Conservation (phyloP, 441 rosid genomes). For the Gossypium laxum region DNA sequence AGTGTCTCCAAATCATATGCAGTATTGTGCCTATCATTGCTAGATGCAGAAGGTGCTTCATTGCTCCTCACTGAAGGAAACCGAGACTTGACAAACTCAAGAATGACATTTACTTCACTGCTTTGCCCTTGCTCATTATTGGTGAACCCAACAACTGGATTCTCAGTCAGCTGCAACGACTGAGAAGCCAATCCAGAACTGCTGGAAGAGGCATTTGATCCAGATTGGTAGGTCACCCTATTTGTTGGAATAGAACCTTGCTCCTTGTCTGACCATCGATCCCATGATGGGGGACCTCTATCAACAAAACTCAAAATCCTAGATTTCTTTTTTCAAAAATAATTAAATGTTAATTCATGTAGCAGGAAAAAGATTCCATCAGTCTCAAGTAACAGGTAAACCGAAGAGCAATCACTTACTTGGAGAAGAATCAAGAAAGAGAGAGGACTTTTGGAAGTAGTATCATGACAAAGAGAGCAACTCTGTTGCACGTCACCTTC, state of each 20-base stretch:
- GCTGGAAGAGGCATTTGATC: constrained; percentile 25
- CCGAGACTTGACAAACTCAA: constrained; percentile 48
- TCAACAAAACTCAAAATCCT: constrained; percentile 76
- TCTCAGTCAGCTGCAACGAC: constrained; percentile 36
- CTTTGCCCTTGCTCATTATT: constrained; percentile 34
- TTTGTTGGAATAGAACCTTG: constrained; percentile 21
- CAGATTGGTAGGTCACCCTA: constrained; percentile 28
- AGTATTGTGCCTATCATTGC: constrained; percentile 33
- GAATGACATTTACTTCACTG: constrained; percentile 38
- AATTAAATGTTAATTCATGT: constrained; percentile 16
- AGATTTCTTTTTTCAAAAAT: constrained; percentile 57
- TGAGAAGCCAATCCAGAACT: constrained; percentile 33
- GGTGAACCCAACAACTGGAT: constrained; percentile 39
- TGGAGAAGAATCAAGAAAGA: constrained; percentile 49
- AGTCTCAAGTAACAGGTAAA: constrained; percentile 13
- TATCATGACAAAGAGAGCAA: constrained; percentile 89
- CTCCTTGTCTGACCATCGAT: constrained; percentile 36
- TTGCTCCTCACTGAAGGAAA: constrained; percentile 42
- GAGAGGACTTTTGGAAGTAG: constrained; percentile 36
- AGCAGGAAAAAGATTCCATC: not conserved
- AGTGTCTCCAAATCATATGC: constrained; percentile 37
- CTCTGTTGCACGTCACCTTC: constrained; percentile 45
- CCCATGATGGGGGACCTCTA: constrained; percentile 73
- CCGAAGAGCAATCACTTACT: constrained; percentile 34
- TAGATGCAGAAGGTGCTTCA: constrained; percentile 31